A percentile compares a stretch with the other conserved stretches of the same genome.
These are phyloP conservation scores for Aechmea fasciata DNA, from an alignment of 176 grass and related monocot genomes.

Conservation along the genomic window DNA sequence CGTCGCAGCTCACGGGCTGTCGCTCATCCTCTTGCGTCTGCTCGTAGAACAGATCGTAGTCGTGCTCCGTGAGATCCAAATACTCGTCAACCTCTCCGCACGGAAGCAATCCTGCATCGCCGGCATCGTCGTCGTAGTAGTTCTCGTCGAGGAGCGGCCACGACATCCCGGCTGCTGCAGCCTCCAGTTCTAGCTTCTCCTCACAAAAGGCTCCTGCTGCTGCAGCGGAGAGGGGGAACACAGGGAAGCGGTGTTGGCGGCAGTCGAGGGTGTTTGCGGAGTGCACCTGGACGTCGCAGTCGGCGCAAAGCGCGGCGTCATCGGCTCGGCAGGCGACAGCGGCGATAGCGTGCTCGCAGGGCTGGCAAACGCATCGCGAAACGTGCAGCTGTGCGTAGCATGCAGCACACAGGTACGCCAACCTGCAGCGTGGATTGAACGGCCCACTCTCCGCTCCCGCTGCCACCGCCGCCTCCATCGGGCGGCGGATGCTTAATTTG, in stretches of 20 bases:
- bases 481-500: background rate
- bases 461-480: background rate
- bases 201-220: background rate
- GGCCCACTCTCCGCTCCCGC: constrained; percentile 12
- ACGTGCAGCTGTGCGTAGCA: constrained; percentile 56
- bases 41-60: constrained; percentile 61
- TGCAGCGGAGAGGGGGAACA: constrained; percentile 25
- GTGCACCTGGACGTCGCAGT: constrained; percentile 59
- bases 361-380: constrained; percentile 52
- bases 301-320: constrained; percentile 27
- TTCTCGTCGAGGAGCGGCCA: constrained; percentile 24
- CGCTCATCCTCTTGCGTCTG: constrained; percentile 14
- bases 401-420: constrained; percentile 48
- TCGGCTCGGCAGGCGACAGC: constrained; percentile 41
- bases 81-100: constrained; percentile 49
- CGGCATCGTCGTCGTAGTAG: background rate
- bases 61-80: constrained; percentile 51
- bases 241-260: constrained; percentile 43
- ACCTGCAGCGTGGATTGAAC: constrained; percentile 42
- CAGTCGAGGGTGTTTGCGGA: constrained; percentile 53
- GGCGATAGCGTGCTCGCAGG: constrained; percentile 36
- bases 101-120: constrained; percentile 4
- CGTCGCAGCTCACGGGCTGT: constrained; percentile 17
- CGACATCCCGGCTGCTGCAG: constrained; percentile 8
- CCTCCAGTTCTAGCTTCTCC: constrained; percentile 4